Base-by-base conservation (phyloP, 2,329 filamentous ascomycete species). In the Pseudogymnoascus sp. region DNA sequence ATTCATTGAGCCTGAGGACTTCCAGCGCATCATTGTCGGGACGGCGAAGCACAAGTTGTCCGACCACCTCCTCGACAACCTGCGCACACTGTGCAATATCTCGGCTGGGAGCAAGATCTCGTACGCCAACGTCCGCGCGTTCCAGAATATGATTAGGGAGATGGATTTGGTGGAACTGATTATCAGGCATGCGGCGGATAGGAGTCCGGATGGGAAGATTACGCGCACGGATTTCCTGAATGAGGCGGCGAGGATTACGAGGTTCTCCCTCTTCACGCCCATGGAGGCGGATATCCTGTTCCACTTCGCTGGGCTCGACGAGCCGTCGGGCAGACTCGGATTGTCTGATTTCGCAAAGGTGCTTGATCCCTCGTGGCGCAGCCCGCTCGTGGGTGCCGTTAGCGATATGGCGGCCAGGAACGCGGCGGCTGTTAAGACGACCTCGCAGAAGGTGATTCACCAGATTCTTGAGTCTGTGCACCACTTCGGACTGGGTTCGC, bases 211-310 rank as follows among this genome's bases (percentile, higher is more conserved):
- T 75, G 91, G 92, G 73, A 96, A 91, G 79, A 97, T 99, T 73
- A 97, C 93, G 4, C 86, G 92, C 61, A 84, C 91, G 46, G 95
- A 97, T 72, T 99, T 99, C 78, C 79, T 97, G 67, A 93, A 96
- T 76, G 93, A 97, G 79, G 93, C 95, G 10, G 89, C 93, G 50
- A 88, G 88, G 67, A 87, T 95, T 72, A 96, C 93, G 23, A 88
- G 95, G 67, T 99, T 97, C 81, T 96, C 93, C 11, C 85, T 96
- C 37, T 97, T 97, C 78, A 97, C 95, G 0, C 95, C 95, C 11
- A 97, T 97, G 92, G 95, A 99, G 77, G 93, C 93, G 42, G 95
- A 99, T 73, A 96, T 99, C 67, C 85, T 99, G 42, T 99, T 99
- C 82, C 95, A 97, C 79, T 99, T 99, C 76, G 95, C 95, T 65